Base-by-base conservation (phyloP, 2,329 filamentous ascomycete genomes). In the Parasarocladium wereldwijsianum region DNA sequence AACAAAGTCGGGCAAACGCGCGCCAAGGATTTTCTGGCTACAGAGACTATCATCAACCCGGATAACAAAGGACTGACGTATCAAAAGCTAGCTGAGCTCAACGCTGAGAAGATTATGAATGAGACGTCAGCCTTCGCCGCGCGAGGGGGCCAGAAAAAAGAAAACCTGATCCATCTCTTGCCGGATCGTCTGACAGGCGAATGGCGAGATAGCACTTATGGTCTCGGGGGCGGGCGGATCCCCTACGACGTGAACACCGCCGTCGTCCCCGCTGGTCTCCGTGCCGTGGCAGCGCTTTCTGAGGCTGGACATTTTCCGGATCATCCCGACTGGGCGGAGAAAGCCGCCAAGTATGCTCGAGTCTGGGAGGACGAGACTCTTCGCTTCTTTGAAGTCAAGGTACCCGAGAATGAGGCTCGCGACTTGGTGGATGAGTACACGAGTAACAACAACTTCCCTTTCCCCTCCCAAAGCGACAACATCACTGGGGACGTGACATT, bases 171-270 rank as follows among this genome's bases (percentile, higher is more conserved):
- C 10, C 66, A 62, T 34, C 53, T 78, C 0, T 70, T 69, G 34
- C 42, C 62, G 0, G 59, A 52, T 6, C 48, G 74, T 35, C 37
- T 58, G 1, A 67, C 75, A 0, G 74, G 73, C 0, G 52, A 78
- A 43, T 78, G 72, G 73, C 58, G 73, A 27, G 73, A 78, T 37
- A 71, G 64, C 11, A 59, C 52, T 1, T 65, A 64, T 29, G 71
- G 74, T 10, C 44, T 77, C 10, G 73, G 67, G 2, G 69, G 69
- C 19, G 72, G 69, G 2, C 58, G 65, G 0, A 68, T 75, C n/a
- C 71, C 73, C 0, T 77, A 71, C 41, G 64, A 76, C 36, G 71
- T 77, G 15, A 78, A 77, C 40, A 67, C 67, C 0, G 72, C 68
- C 1, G 53, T 78, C 0, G 66, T 66, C 0, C 73, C 74, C 0